Base-by-base conservation (phyloP, 306 rosid species). In the Dalbergia cultrata region DNA sequence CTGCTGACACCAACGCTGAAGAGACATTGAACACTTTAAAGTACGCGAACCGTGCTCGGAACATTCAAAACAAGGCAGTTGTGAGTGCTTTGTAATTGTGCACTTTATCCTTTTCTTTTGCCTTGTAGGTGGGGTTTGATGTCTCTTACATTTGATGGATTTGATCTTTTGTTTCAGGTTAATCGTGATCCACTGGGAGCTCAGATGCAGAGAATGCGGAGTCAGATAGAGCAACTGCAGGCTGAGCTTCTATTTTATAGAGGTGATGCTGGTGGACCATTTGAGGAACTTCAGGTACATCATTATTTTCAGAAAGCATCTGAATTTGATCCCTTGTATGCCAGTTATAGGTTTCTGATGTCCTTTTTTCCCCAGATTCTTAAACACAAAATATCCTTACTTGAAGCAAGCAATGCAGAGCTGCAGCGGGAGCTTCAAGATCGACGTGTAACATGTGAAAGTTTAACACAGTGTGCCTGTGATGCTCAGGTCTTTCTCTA, bases 31-130 rank as follows among this genome's bases (percentile, higher is more conserved):
- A 96, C 77, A 93, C 99, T n/a, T 83, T 96, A n/a, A 96, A 96
- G 86, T 96, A 96, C 72, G 98, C 99, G 14, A 96, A 93, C 82
- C 99, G 99, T 76, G 98, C 99, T 78, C 98, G 99, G 12, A 96
- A 92, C 85, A 96, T 96, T 80, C 97, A 96, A 61, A 92, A 96
- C 84, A 96, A 96, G 88, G 99, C 99, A 77, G 84, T 93, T 13
- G 99, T 96, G 87, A 95, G 98, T 85, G 58, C 9, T 65, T 75
- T 70, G 41, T 34, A 41, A 31, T 35, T 12, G 56, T 53, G 21
- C 65, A 13, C 4, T 79, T 45, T 71, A 18, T 54, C 72, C 52
- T 64, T 72, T 49, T n/a, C n/a, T 64, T 78, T 41, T 19, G 37
- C 22, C 61, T 26, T 60, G 11, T 12, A 18, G 26, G 59, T 3